Percentiles rank a stretch among this genome's conserved stretches.
Conservation (phyloP, 2,329 filamentous ascomycete species). For the Sporothrix sp. region DNA sequence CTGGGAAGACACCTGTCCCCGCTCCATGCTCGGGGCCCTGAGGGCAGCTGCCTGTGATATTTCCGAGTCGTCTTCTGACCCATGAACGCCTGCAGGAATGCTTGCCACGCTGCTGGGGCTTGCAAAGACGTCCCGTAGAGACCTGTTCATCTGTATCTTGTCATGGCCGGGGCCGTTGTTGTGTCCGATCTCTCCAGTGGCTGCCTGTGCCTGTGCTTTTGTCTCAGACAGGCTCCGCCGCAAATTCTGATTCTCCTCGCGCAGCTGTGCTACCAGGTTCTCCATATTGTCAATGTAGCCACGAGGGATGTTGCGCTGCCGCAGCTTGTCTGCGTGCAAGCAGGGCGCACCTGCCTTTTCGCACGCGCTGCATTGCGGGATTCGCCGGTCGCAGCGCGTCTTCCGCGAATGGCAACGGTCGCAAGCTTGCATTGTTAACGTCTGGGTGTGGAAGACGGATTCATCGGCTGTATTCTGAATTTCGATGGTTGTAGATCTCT, state of each 20-base stretch:
- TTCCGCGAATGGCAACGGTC: slow-evolving; percentile 17
- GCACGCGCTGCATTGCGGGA: slow-evolving; percentile 16
- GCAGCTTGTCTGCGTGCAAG: slow-evolving; percentile 12
- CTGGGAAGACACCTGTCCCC: no score
- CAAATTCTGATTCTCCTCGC: slow-evolving; percentile 11
- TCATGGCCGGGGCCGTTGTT: not conserved
- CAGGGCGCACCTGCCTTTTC: slow-evolving; percentile 12
- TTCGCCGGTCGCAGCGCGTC: slow-evolving; percentile 15
- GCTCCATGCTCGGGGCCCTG: no score
- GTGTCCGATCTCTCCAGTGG: not conserved
- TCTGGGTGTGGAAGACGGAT: no score
- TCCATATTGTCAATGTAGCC: slow-evolving; percentile 17
- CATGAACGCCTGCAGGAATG: no score
- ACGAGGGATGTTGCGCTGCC: slow-evolving; percentile 12
- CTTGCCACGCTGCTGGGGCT: no score
- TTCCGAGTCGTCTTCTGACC: no score
- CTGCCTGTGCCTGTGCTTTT: not conserved
- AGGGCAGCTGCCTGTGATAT: no score
- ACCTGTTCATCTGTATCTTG: no score
- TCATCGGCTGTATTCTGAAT: no score
- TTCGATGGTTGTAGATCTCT: no score
- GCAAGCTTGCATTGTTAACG: slow-evolving; percentile 16
- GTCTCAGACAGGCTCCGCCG: not conserved
- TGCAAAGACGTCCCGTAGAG: no score
- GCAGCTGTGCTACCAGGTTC: slow-evolving; percentile 8